Conservation (phyloP, 768 basidiomycete genomes). For the Asterophora lycoperdoides region DNA sequence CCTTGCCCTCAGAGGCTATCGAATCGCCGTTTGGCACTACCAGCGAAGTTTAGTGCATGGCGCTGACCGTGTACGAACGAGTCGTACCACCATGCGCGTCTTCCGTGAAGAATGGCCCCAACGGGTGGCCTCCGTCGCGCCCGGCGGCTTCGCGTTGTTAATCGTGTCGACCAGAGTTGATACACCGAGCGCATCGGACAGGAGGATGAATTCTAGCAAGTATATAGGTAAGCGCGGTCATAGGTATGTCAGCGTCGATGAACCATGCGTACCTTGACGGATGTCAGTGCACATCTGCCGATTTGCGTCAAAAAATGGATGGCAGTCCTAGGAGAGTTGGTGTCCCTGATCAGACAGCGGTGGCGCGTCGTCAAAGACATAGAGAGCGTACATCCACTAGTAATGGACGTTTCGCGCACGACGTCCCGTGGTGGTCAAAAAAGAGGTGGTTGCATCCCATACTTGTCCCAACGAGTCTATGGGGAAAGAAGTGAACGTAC, state of each 20-base stretch:
- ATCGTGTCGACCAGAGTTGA: slow-evolving; percentile 73
- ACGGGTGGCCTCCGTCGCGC: slow-evolving; percentile 68
- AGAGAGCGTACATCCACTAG: slow-evolving; percentile 65
- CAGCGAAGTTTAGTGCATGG: neutral
- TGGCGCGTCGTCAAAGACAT: neutral
- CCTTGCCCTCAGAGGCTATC: slow-evolving; percentile 86
- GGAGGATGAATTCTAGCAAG: slow-evolving; percentile 66
- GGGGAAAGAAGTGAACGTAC: no score
- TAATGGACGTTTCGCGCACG: slow-evolving; percentile 67
- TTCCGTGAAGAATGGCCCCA: slow-evolving; percentile 81
- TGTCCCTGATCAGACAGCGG: neutral
- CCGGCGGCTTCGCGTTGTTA: slow-evolving; percentile 60
- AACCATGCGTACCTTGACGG: slow-evolving; percentile 41
- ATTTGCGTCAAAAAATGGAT: slow-evolving; percentile 74
- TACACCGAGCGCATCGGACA: slow-evolving; percentile 79
- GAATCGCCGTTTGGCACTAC: slow-evolving; percentile 64
- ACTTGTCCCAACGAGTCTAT: no score
- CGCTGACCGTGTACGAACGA: neutral
- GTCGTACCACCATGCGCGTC: slow-evolving; percentile 67
- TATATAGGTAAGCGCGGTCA: no score
- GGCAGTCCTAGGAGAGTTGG: slow-evolving; percentile 34
- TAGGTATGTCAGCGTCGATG: neutral
- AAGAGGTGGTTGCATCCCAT: no score
- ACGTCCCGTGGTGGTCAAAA: no score
- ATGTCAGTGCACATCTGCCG: slow-evolving; percentile 67